phyloP scores from a whole-genome alignment of 108 stramenopile genomes.

The Cyclotella cryptica region DNA sequence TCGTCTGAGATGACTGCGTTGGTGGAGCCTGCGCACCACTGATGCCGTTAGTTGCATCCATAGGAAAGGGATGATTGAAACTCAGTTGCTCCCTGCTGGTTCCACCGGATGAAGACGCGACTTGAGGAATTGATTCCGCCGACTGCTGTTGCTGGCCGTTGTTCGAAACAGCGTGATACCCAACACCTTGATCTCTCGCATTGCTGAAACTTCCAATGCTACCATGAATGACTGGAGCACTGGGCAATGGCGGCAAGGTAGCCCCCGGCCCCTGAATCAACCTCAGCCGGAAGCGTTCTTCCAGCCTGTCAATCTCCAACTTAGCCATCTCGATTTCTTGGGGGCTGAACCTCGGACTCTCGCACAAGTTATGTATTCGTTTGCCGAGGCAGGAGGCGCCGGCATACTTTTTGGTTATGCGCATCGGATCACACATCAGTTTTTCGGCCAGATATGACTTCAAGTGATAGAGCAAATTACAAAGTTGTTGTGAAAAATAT shows the following conservation, averaged over 20 bases:
- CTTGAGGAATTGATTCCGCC: not conserved
- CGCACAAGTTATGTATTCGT: constrained; percentile 74
- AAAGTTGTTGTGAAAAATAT: no score
- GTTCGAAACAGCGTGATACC: not conserved
- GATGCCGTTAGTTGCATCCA: not conserved
- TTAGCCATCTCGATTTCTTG: constrained; percentile 69
- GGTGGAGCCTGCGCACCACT: not conserved
- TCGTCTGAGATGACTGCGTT: no score
- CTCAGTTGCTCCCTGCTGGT: not conserved
- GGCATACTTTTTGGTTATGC: constrained; percentile 97
- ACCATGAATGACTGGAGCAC: not conserved
- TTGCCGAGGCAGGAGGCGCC: constrained; percentile 93
- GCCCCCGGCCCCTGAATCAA: constrained; percentile 59
- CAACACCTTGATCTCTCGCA: not conserved
- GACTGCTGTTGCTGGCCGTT: not conserved
- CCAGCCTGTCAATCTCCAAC: constrained; percentile 68
- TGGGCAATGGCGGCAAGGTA: constrained; percentile 16
- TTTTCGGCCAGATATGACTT: constrained; percentile 92
- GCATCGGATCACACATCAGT: constrained; percentile 96
- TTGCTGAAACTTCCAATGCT: not conserved
- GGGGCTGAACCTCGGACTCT: constrained; percentile 60
- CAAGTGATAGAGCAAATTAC: no score
- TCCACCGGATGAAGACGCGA: not conserved
- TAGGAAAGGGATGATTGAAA: not conserved
- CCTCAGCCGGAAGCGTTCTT: constrained; percentile 66